These are phyloP conservation scores for Yarrowia bubula DNA, from an alignment of 805 yeast genomes.

Conservation along the genomic window DNA sequence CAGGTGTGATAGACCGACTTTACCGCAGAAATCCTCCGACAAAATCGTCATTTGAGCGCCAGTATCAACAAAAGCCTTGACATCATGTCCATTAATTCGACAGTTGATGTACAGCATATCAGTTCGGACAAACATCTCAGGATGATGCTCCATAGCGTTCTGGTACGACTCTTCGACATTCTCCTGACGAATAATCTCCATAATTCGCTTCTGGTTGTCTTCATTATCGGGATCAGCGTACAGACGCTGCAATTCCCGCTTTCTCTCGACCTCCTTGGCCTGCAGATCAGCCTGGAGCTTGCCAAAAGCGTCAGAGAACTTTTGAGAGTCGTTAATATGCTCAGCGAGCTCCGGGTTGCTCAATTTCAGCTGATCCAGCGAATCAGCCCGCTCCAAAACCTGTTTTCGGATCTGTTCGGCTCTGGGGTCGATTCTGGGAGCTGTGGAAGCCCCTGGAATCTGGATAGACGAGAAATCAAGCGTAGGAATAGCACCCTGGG, in stretches of 20 bases:
- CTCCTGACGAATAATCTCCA: slow-evolving; percentile 65
- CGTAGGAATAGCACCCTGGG: slow-evolving; percentile 26
- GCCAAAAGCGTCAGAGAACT: slow-evolving; percentile 45
- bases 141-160: slow-evolving; percentile 80
- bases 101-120: slow-evolving; percentile 79
- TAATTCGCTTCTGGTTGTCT: slow-evolving; percentile 60
- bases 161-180: slow-evolving; percentile 77
- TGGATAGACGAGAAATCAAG: slow-evolving; percentile 14
- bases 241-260: slow-evolving; percentile 50
- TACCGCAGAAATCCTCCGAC: slow-evolving; percentile 71
- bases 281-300: slow-evolving; percentile 36
- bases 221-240: slow-evolving; percentile 70
- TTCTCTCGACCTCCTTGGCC: slow-evolving; percentile 41
- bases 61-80: slow-evolving; percentile 92
- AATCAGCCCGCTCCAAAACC: not conserved
- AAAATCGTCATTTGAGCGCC: slow-evolving; percentile 92
- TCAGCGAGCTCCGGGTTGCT: slow-evolving; percentile 50
- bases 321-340: slow-evolving; percentile 48
- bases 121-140: slow-evolving; percentile 82
- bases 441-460: not conserved
- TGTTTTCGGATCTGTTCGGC: slow-evolving; percentile 6
- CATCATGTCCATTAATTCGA: slow-evolving; percentile 73
- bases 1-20: slow-evolving; percentile 64
- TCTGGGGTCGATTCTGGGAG: not conserved
- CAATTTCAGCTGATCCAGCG: slow-evolving; percentile 3